Evolutionary conservation across 164 flowering plant species (phyloP).

Genomic region (Echeveria elegans): DNA sequence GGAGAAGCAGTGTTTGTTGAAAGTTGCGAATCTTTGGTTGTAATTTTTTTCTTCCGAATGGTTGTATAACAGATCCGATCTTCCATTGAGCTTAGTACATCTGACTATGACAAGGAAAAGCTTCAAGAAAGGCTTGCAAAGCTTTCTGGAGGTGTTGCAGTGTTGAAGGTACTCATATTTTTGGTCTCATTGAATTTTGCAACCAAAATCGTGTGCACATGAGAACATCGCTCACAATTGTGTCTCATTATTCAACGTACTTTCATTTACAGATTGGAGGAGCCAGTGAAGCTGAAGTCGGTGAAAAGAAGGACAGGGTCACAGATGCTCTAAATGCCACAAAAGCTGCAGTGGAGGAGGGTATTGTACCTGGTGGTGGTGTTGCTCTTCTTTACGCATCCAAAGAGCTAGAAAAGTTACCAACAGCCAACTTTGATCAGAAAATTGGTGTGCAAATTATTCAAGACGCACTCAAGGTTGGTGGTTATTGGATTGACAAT

Average conservation of each 20-base stretch:
- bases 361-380: constrained; percentile 95
- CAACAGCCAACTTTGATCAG: constrained; percentile 91
- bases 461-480: constrained; percentile 88
- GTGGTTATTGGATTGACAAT: not conserved
- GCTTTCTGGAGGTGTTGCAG: constrained; percentile 95
- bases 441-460: constrained; percentile 96
- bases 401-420: constrained; percentile 74
- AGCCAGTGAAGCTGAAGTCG: constrained; percentile 93
- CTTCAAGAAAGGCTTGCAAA: constrained; percentile 86
- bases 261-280: constrained; percentile 75
- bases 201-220: no score
- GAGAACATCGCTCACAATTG: not conserved
- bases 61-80: constrained; percentile 53
- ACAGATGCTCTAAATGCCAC: constrained; percentile 96
- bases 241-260: not conserved
- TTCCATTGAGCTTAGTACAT: constrained; percentile 59
- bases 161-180: constrained; percentile 43
- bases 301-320: constrained; percentile 93
- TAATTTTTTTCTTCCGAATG: not conserved
- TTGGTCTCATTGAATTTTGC: no score
- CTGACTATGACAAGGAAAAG: constrained; percentile 93
- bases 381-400: constrained; percentile 96
- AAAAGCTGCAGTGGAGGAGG: constrained; percentile 95
- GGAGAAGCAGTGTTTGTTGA: not conserved
- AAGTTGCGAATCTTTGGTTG: not conserved